Conservation (phyloP, 2,329 filamentous ascomycete genomes). For the Xylariaceae sp. region DNA sequence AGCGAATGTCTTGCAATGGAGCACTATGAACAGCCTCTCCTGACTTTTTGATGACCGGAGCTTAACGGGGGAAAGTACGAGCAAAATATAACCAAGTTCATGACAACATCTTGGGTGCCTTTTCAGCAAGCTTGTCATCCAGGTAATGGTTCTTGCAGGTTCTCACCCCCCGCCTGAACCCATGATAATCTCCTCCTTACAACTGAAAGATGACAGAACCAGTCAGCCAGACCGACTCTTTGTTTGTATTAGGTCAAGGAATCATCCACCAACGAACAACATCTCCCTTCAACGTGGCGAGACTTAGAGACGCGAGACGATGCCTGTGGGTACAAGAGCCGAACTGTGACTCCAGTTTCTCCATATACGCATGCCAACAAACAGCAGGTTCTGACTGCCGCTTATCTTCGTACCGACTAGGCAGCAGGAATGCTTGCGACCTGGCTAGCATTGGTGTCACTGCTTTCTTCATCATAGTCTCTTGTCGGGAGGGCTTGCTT, state of each 20-base stretch:
- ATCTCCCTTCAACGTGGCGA: too few relatives aligned
- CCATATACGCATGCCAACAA: background rate
- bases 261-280: background rate
- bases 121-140: too few relatives aligned
- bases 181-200: background rate
- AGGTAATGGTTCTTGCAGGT: too few relatives aligned
- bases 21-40: too few relatives aligned
- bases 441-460: slow-evolving; percentile 32
- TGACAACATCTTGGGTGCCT: too few relatives aligned
- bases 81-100: too few relatives aligned
- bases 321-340: background rate
- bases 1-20: too few relatives aligned
- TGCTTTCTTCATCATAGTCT: slow-evolving; percentile 23
- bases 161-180: background rate
- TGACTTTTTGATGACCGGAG: too few relatives aligned
- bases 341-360: background rate
- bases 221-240: background rate
- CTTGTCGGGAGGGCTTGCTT: background rate
- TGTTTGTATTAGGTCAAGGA: background rate
- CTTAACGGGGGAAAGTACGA: too few relatives aligned
- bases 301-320: too few relatives aligned
- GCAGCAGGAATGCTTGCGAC: slow-evolving; percentile 31
- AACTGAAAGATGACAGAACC: background rate
- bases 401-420: slow-evolving; percentile 1
- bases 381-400: background rate